Evolutionary conservation across 805 yeast species (phyloP).

Genomic region (Wickerhamiella sergipiensis): DNA sequence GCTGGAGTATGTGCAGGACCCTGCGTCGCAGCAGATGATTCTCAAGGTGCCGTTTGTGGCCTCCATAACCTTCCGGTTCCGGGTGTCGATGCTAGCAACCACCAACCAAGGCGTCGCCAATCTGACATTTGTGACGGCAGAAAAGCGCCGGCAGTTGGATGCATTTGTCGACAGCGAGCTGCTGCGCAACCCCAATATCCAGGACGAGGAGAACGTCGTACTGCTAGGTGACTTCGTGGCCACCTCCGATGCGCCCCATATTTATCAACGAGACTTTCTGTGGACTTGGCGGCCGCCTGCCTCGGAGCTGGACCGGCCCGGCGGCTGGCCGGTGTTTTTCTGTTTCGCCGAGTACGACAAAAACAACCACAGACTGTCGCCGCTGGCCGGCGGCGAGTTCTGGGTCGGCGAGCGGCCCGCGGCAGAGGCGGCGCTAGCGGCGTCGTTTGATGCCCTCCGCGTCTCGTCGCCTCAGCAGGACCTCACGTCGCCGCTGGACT

Average conservation of each 20-base stretch:
- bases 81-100: slow-evolving; percentile 8
- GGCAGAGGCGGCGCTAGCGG: neutral
- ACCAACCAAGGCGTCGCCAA: slow-evolving; percentile 8
- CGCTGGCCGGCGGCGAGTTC: slow-evolving; percentile 23
- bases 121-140: slow-evolving; percentile 22
- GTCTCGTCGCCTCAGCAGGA: neutral
- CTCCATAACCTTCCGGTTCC: slow-evolving; percentile 9
- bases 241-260: slow-evolving; percentile 7
- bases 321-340: slow-evolving; percentile 24
- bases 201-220: slow-evolving; percentile 26
- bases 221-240: slow-evolving; percentile 24
- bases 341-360: slow-evolving; percentile 30
- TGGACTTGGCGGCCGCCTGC: slow-evolving; percentile 22
- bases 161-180: slow-evolving; percentile 24
- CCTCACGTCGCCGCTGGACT: neutral
- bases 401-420: slow-evolving; percentile 20
- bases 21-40: slow-evolving; percentile 11
- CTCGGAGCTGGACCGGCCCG: slow-evolving; percentile 5
- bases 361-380: slow-evolving; percentile 21
- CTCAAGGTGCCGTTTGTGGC: slow-evolving; percentile 12
- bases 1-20: slow-evolving; percentile 13
- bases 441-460: neutral
- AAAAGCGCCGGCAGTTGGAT: slow-evolving; percentile 19
- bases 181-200: slow-evolving; percentile 26
- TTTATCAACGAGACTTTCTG: slow-evolving; percentile 19